Percentiles rank a stretch among this genome's conserved stretches.
Conservation (phyloP, 352 stramenopile species). For the Phytophthora vignae region DNA sequence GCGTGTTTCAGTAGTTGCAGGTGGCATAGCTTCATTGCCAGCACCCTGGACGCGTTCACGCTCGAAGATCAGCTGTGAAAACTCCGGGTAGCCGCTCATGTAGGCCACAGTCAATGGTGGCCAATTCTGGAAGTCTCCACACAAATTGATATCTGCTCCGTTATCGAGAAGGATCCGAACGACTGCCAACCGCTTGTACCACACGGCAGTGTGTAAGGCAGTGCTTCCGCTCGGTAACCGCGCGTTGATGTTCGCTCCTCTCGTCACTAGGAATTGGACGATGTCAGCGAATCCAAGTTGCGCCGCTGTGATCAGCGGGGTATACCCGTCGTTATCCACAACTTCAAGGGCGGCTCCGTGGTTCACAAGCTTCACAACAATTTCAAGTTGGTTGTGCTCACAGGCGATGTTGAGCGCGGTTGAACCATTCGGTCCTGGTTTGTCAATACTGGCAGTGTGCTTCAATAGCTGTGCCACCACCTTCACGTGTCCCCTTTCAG, state of each 20-base stretch:
- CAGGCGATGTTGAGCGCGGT: constrained; percentile 7
- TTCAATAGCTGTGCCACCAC: background rate
- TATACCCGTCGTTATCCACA: background rate
- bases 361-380: background rate
- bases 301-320: constrained; percentile 1
- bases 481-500: background rate
- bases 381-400: background rate
- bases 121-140: too few species aligned
- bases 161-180: too few species aligned
- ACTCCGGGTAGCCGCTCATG: too few species aligned
- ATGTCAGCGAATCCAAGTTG: constrained; percentile 1
- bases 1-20: too few species aligned
- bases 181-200: too few species aligned
- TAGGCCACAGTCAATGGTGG: too few species aligned
- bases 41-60: too few species aligned
- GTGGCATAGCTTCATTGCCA: too few species aligned
- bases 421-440: background rate
- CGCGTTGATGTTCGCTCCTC: background rate
- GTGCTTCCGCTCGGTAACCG: constrained; percentile 5
- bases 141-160: too few species aligned
- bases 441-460: background rate
- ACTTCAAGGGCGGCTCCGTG: background rate
- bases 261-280: background rate
- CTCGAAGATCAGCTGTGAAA: too few species aligned
- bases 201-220: too few species aligned